phyloP scores from a whole-genome alignment of 2,329 filamentous ascomycete genomes.

The Arachnopeziza araneosa region DNA sequence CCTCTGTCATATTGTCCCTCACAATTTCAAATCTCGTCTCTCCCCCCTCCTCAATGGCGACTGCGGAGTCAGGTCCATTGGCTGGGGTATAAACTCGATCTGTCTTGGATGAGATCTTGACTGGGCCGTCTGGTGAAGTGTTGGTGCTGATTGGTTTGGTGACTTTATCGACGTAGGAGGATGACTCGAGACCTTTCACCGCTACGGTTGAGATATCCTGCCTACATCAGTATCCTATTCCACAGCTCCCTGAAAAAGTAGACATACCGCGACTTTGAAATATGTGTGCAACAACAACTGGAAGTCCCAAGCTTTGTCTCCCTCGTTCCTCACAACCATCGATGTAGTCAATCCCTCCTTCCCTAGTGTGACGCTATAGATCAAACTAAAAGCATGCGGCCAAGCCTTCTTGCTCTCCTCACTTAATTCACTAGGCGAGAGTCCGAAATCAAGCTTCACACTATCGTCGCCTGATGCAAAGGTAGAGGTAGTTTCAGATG shows the following conservation, averaged over 20 bases:
- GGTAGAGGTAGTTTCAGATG: constrained; percentile 46
- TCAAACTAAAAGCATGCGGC: constrained; percentile 81
- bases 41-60: constrained; percentile 58
- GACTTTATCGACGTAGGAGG: constrained; percentile 81
- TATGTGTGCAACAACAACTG: constrained; percentile 92
- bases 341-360: constrained; percentile 71
- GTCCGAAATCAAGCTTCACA: constrained; percentile 93
- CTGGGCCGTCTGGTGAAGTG: constrained; percentile 51
- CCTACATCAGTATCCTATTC: neutral
- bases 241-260: neutral
- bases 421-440: constrained; percentile 67
- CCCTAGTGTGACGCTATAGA: constrained; percentile 86
- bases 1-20: constrained; percentile 78
- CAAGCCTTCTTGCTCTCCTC: constrained; percentile 66
- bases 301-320: constrained; percentile 75
- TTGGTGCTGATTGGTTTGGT: constrained; percentile 48
- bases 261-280: constrained; percentile 67
- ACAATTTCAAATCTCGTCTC: constrained; percentile 65
- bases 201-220: constrained; percentile 74
- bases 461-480: constrained; percentile 50
- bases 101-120: constrained; percentile 72
- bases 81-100: constrained; percentile 82
- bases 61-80: constrained; percentile 50
- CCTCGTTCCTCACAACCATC: constrained; percentile 85
- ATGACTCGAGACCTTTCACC: constrained; percentile 70